phyloP scores from a whole-genome alignment of 2,329 filamentous ascomycete genomes.

The Chaetomium sp. region DNA sequence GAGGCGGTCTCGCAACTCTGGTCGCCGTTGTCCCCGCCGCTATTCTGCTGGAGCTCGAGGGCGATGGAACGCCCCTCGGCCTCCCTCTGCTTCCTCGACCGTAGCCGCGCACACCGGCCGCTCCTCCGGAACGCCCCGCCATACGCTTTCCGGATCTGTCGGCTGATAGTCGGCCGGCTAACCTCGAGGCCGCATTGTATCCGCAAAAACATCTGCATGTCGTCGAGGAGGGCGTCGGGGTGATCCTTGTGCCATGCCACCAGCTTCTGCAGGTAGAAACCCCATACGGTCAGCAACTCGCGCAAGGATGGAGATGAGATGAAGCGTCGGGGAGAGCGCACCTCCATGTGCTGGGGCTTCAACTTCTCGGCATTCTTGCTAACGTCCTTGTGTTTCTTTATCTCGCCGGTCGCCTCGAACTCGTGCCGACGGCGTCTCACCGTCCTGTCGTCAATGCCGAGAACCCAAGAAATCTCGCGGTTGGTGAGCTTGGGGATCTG shows the following conservation, averaged over 20 bases:
- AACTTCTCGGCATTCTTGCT: constrained; percentile 36
- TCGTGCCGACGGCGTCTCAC: constrained; percentile 30
- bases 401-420: constrained; percentile 28
- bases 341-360: constrained; percentile 33
- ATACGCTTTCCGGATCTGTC: constrained; percentile 30
- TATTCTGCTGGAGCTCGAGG: constrained; percentile 20
- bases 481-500: constrained; percentile 33
- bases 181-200: constrained; percentile 30
- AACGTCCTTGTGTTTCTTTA: constrained; percentile 31
- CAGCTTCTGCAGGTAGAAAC: constrained; percentile 27
- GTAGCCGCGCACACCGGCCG: constrained; percentile 26
- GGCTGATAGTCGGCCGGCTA: constrained; percentile 32
- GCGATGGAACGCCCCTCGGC: constrained; percentile 27
- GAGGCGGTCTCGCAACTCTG: background rate
- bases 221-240: constrained; percentile 32
- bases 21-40: background rate
- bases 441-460: constrained; percentile 31
- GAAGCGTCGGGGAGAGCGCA: constrained; percentile 5
- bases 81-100: constrained; percentile 25
- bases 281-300: constrained; percentile 7
- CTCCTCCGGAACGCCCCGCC: constrained; percentile 22
- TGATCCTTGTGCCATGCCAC: constrained; percentile 32
- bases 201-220: constrained; percentile 33
- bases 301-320: background rate
- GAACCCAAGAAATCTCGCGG: constrained; percentile 32